These are phyloP conservation scores for Umbelopsis ramanniana DNA, from an alignment of 192 early-diverging fungal genomes.

Conservation along the genomic window DNA sequence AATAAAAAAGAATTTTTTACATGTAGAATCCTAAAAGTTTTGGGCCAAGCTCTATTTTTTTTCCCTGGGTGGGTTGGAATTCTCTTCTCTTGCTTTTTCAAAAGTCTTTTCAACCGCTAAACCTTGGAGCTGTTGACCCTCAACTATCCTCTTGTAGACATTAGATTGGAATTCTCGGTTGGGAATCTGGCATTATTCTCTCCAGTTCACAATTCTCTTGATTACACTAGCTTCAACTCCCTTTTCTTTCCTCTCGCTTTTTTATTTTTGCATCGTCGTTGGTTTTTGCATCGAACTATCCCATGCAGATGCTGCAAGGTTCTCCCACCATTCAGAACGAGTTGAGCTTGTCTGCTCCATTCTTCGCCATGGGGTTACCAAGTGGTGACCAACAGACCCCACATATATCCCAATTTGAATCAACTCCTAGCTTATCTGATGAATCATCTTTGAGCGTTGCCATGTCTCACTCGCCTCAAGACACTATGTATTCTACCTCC, in stretches of 20 bases:
- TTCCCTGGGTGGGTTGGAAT: no score
- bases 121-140: no score
- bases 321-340: slow-evolving; percentile 9
- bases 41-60: no score
- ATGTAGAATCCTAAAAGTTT: no score
- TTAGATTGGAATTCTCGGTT: no score
- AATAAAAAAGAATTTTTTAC: no score
- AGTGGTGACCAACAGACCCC: background rate
- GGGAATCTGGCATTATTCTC: no score
- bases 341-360: slow-evolving; percentile 20
- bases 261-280: background rate
- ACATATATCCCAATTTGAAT: background rate
- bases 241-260: background rate
- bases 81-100: no score
- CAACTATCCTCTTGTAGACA: no score
- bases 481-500: background rate
- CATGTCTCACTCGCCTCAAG: slow-evolving; percentile 4
- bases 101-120: no score
- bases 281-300: background rate
- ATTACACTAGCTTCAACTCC: background rate
- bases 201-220: no score
- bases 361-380: slow-evolving; percentile 19
- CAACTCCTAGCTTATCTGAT: background rate
- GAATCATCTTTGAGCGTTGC: background rate
- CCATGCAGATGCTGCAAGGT: slow-evolving; percentile 17